A percentile compares a stretch with the other conserved stretches of the same genome.
Evolutionary conservation across 2,329 filamentous ascomycete species (phyloP).

Genomic region (Ceratocystis ficicola): DNA sequence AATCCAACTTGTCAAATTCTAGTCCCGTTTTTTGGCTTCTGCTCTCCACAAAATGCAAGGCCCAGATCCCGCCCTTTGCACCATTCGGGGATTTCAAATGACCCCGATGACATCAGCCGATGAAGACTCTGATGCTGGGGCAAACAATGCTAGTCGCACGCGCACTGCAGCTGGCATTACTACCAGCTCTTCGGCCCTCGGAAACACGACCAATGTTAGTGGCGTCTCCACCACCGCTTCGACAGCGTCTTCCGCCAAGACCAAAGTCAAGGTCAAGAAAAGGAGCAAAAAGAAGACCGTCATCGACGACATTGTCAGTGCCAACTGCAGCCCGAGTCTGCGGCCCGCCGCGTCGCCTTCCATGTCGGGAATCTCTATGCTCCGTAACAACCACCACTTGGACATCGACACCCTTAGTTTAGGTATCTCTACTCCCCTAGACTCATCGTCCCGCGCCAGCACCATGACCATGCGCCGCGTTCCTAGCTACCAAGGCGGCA

Average conservation of each 20-base stretch:
- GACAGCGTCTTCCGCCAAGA: conserved; percentile 15
- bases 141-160: too few relatives aligned
- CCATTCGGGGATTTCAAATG: conserved; percentile 45
- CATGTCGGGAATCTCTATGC: conserved; percentile 63
- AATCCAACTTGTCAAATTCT: neutral
- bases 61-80: conserved; percentile 36
- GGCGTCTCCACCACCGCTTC: too few relatives aligned
- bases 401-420: conserved; percentile 46
- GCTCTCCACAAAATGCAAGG: conserved; percentile 26
- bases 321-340: conserved; percentile 50
- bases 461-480: conserved; percentile 32
- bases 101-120: conserved; percentile 45
- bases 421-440: conserved; percentile 38
- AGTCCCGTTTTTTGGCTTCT: conserved; percentile 36
- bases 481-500: conserved; percentile 16
- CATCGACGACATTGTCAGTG: conserved; percentile 47
- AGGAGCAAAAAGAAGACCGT: conserved; percentile 26
- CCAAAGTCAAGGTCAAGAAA: conserved; percentile 23
- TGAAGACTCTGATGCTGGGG: conserved; percentile 41
- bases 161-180: neutral
- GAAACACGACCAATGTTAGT: neutral
- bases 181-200: neutral
- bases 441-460: conserved; percentile 41
- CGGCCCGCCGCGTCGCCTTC: conserved; percentile 42
- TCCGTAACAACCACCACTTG: conserved; percentile 61